Evolutionary conservation across 352 stramenopile species (phyloP).

Genomic region (Globisporangium iwayamae): DNA sequence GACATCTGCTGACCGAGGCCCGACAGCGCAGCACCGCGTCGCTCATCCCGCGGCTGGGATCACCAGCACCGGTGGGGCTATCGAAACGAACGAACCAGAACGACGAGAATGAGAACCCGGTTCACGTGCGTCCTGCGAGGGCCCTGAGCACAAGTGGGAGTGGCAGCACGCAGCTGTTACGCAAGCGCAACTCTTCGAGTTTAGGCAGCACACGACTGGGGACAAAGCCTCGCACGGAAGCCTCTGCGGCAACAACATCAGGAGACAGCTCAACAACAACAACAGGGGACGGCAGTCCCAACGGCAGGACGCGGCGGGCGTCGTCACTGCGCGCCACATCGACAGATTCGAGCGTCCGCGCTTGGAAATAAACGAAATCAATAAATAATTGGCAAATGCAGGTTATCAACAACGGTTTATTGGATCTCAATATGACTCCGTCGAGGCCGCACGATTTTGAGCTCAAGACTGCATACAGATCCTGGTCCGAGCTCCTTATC

Average conservation of each 20-base stretch:
- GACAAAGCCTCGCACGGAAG: constrained; percentile 15
- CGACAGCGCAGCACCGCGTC: constrained; percentile 66
- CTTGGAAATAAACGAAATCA: constrained; percentile 8
- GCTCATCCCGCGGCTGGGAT: constrained; percentile 58
- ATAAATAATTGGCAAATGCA: neutral
- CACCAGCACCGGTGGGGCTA: constrained; percentile 28
- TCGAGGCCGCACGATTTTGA: no score
- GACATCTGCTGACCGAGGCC: constrained; percentile 65
- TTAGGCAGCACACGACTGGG: constrained; percentile 9
- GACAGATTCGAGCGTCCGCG: constrained; percentile 8
- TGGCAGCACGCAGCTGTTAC: neutral
- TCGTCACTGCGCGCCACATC: constrained; percentile 10
- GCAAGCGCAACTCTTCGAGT: constrained; percentile 19
- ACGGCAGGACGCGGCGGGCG: constrained; percentile 4
- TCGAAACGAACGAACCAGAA: constrained; percentile 23
- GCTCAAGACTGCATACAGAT: no score
- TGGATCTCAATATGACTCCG: no score
- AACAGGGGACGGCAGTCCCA: constrained; percentile 4
- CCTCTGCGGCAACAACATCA: neutral
- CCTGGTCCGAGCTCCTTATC: no score
- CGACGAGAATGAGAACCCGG: constrained; percentile 24
- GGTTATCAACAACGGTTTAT: no score
- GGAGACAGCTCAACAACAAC: neutral
- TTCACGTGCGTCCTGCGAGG: neutral
- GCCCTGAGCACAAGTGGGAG: neutral